Conservation (phyloP, 805 yeast genomes). For the Barnettozyma vustinii region DNA sequence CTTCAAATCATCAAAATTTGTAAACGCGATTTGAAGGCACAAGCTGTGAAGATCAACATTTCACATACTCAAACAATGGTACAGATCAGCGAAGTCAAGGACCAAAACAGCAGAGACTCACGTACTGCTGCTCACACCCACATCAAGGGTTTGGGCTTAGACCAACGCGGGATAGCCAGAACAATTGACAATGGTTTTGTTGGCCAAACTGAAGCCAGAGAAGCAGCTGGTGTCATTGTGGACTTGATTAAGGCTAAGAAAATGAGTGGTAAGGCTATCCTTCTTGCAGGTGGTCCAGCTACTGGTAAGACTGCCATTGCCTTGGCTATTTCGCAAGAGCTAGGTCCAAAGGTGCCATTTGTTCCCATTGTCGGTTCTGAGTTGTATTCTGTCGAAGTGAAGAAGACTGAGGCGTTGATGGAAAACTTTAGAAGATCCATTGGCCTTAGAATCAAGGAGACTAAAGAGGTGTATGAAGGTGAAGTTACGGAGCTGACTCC, state of each 20-base stretch:
- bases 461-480: slow-evolving; percentile 96
- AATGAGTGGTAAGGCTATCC: slow-evolving; percentile 93
- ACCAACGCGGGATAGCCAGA: slow-evolving; percentile 83
- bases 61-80: slow-evolving; percentile 44
- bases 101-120: slow-evolving; percentile 42
- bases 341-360: slow-evolving; percentile 96
- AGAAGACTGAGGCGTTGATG: slow-evolving; percentile 94
- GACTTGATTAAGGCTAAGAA: slow-evolving; percentile 88
- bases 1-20: neutral
- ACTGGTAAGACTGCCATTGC: slow-evolving; percentile 98
- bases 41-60: neutral
- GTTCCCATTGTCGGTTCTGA: slow-evolving; percentile 97
- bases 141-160: slow-evolving; percentile 90
- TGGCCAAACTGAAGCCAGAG: slow-evolving; percentile 68
- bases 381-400: slow-evolving; percentile 91
- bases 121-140: slow-evolving; percentile 97
- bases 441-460: slow-evolving; percentile 92
- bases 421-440: slow-evolving; percentile 95
- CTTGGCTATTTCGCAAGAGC: slow-evolving; percentile 88
- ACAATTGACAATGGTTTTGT: slow-evolving; percentile 82
- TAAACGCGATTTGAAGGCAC: neutral
- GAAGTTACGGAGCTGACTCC: slow-evolving; percentile 95
- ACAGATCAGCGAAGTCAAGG: slow-evolving; percentile 71
- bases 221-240: slow-evolving; percentile 92
- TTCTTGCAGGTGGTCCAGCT: slow-evolving; percentile 96